Base-by-base conservation (phyloP, 2,329 filamentous ascomycete genomes). In the Trichoderma breve region DNA sequence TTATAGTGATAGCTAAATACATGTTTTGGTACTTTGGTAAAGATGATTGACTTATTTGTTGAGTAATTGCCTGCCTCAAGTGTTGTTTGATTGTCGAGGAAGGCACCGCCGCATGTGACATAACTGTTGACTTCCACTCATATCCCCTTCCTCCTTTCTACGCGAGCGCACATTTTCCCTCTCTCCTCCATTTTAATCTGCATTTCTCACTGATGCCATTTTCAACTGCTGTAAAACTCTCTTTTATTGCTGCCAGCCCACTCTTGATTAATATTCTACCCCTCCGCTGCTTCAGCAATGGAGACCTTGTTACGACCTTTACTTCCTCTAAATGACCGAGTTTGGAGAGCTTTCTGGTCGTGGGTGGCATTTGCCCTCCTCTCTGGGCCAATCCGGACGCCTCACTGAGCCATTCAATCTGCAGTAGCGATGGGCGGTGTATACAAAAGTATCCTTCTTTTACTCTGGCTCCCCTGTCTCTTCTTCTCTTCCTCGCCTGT, bases 341-440 rank as follows among this genome's bases (percentile, higher is more conserved):
- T 34, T 60, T 60, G 28, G 18, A 60, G 30, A 60, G 30, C 57
- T 60, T 60, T 60, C 43, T n/a, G 57, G 76, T 76, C 4, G 67
- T 9, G 34, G 6, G 34, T 36, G 34, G 34, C 14, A 36, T 14
- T 7, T 36, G 14, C 14, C 34, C 34, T 6, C 34, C 14, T 36
- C 34, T 15, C 14, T 36, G 6, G 34, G 34, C 6, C 6, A 3
- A 5, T 7, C 5, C 1, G 2, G 3, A 36, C 6, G 34, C 34
- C 34, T 36, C 34, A 36, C 34, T 21, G 43, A 43, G 39, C 39
- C 39, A n/a, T 43, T 43, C 39, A 43, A 43, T 43, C 39, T 3
- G 15, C 2, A 43, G 39, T 43, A 43, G 39, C 15, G 39, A 43
- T 3, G 15, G 15, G 39, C 18, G 39, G 39, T 43, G 39, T 43